Conservation (phyloP, 2,329 filamentous ascomycete genomes). For the Sporothrix humicola region DNA sequence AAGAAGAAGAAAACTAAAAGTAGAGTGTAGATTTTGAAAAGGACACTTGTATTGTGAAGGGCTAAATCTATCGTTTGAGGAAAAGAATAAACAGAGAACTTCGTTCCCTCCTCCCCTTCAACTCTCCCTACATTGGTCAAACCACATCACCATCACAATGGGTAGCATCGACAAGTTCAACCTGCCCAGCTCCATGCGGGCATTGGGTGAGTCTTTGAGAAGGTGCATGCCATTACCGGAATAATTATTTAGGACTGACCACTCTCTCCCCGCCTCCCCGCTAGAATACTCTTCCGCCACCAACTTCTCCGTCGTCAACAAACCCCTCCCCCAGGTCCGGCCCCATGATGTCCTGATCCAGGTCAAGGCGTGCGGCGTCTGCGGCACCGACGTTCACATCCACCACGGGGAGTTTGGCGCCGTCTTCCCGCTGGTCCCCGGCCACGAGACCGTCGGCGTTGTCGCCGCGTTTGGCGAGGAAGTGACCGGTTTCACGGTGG, state of each 20-base stretch:
- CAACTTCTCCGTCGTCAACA: slow-evolving; percentile 63
- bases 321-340: slow-evolving; percentile 65
- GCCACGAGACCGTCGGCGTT: slow-evolving; percentile 71
- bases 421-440: slow-evolving; percentile 69
- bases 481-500: slow-evolving; percentile 64
- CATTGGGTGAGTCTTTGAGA: background rate
- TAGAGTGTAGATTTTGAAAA: too few relatives aligned
- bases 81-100: too few relatives aligned
- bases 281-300: slow-evolving; percentile 14
- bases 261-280: too few relatives aligned
- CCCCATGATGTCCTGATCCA: slow-evolving; percentile 68
- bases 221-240: too few relatives aligned
- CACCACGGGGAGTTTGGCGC: slow-evolving; percentile 71
- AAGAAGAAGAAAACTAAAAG: too few relatives aligned
- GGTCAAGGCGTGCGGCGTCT: slow-evolving; percentile 71
- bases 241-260: too few relatives aligned
- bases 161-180: slow-evolving; percentile 12
- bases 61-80: too few relatives aligned
- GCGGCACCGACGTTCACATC: slow-evolving; percentile 64
- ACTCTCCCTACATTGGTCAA: background rate
- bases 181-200: slow-evolving; percentile 28
- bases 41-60: too few relatives aligned
- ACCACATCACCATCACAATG: background rate
- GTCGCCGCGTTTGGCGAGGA: slow-evolving; percentile 63
- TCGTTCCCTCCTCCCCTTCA: too few relatives aligned